Conservation (phyloP, 768 basidiomycete genomes). For the Dioszegia crocea region DNA sequence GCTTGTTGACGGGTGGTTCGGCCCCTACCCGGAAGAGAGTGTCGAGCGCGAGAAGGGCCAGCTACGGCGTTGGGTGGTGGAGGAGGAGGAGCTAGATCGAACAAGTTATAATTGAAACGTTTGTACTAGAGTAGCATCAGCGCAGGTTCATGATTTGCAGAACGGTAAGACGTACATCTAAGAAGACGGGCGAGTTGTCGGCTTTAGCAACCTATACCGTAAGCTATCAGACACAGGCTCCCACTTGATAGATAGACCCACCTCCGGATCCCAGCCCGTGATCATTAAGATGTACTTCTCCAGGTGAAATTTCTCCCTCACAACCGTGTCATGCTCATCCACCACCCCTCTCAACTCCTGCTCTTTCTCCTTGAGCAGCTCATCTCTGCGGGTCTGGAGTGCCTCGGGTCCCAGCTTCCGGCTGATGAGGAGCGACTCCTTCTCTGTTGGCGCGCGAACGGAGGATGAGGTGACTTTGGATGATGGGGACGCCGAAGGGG, state of each 20-base stretch:
- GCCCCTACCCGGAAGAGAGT: constrained; percentile 17
- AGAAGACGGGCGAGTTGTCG: constrained; percentile 69
- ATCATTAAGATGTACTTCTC: constrained; percentile 73
- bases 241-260: constrained; percentile 52
- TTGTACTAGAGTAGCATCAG: constrained; percentile 53
- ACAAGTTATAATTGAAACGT: constrained; percentile 51
- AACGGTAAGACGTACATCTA: constrained; percentile 55
- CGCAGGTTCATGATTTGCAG: background rate
- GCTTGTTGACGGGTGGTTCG: constrained; percentile 41
- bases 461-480: background rate
- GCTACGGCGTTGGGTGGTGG: constrained; percentile 42
- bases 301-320: constrained; percentile 85
- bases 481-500: background rate
- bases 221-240: background rate
- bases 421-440: constrained; percentile 22
- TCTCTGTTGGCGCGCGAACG: constrained; percentile 17
- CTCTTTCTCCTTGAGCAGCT: constrained; percentile 61
- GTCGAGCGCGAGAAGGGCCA: constrained; percentile 26
- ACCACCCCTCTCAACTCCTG: constrained; percentile 57
- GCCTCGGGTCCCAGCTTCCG: constrained; percentile 20
- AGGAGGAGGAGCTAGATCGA: constrained; percentile 52
- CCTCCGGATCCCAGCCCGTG: constrained; percentile 66
- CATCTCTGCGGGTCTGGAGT: constrained; percentile 32
- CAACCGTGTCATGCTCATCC: constrained; percentile 45
- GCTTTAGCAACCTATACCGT: constrained; percentile 61